These are phyloP conservation scores for Salvia rosmarinus DNA, from an alignment of 257 asterid genomes.

Conservation along the genomic window DNA sequence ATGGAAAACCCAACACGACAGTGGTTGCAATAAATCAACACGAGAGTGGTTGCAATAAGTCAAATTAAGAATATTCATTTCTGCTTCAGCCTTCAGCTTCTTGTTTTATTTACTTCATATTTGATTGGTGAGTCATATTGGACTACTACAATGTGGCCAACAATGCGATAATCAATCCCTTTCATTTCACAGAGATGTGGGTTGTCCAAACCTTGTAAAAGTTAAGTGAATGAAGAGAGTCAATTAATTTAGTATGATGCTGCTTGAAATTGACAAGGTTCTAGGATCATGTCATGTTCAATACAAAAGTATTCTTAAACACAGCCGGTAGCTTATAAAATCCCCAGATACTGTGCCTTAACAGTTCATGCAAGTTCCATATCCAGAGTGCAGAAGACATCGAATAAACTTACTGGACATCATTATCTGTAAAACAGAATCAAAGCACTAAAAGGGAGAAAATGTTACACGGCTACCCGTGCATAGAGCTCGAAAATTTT, in stretches of 20 bases:
- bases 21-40: background rate
- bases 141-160: background rate
- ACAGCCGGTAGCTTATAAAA: constrained; percentile 15
- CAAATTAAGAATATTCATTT: background rate
- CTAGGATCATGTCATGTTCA: background rate
- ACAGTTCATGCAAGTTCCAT: constrained; percentile 6
- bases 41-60: too few species aligned
- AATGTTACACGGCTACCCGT: constrained; percentile 81
- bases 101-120: background rate
- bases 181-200: background rate
- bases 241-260: background rate
- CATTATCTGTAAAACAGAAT: constrained; percentile 20
- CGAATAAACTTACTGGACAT: constrained; percentile 26
- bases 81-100: background rate
- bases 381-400: constrained; percentile 31
- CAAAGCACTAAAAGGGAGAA: constrained; percentile 43
- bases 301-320: constrained; percentile 8
- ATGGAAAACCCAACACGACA: background rate
- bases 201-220: constrained; percentile 10
- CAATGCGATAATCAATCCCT: background rate
- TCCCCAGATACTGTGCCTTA: background rate
- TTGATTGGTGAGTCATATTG: background rate
- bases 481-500: constrained; percentile 96
- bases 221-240: background rate
- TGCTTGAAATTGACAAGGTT: background rate